These are phyloP conservation scores for Hypoxylon crocopeplum DNA, from an alignment of 495 filamentous ascomycete genomes.

Conservation along the genomic window DNA sequence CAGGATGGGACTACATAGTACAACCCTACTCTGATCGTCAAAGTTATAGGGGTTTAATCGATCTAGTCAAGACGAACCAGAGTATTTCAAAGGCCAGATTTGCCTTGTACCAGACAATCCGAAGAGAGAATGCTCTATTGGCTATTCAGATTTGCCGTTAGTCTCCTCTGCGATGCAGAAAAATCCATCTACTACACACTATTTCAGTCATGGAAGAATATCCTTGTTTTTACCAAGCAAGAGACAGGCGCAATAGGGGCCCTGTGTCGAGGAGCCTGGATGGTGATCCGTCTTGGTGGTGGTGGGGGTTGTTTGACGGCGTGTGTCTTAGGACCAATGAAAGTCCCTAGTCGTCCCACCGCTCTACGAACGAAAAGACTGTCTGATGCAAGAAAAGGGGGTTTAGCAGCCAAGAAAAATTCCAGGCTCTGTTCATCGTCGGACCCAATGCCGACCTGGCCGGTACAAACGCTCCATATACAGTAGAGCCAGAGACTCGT, in stretches of 20 bases:
- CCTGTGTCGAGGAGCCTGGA: conserved; percentile 13
- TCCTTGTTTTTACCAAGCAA: neutral
- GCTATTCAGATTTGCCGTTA: too few species aligned
- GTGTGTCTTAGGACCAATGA: conserved; percentile 26
- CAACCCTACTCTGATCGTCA: conserved; percentile 12
- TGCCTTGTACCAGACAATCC: neutral
- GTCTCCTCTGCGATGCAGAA: neutral
- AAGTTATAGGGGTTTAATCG: neutral
- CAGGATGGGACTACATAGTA: conserved; percentile 12
- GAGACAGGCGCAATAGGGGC: conserved; percentile 14
- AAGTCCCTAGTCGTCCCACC: conserved; percentile 6
- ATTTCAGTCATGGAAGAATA: neutral
- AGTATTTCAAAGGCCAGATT: neutral
- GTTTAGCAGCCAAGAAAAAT: conserved; percentile 22
- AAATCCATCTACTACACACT: neutral
- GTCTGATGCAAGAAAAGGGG: conserved; percentile 36
- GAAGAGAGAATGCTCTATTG: neutral
- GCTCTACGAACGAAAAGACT: conserved; percentile 23
- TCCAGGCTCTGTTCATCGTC: conserved; percentile 3
- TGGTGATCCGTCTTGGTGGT: conserved; percentile 22
- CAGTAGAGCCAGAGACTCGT: too few species aligned
- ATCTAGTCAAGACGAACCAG: neutral
- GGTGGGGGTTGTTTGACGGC: conserved; percentile 35
- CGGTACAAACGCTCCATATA: conserved; percentile 14
- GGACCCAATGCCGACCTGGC: conserved; percentile 18